phyloP scores from a whole-genome alignment of 768 basidiomycete species.

The Lactarius hengduanensis region DNA sequence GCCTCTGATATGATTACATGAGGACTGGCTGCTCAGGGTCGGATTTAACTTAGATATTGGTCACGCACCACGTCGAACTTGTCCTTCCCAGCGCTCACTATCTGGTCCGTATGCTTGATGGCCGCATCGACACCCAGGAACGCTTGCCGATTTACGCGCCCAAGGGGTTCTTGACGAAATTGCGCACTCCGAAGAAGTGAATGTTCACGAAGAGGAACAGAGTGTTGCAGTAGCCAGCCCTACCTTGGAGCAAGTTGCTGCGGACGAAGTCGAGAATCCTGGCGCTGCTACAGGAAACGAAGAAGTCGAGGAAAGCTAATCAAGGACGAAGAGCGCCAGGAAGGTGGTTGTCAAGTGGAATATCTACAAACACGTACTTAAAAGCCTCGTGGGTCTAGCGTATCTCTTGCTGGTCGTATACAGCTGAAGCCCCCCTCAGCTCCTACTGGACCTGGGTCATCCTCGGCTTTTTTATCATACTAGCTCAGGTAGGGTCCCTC shows the following conservation, averaged over 20 bases:
- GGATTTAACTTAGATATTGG: slow-evolving; percentile 49
- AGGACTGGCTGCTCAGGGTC: background rate
- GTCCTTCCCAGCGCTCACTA: slow-evolving; percentile 73
- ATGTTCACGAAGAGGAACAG: slow-evolving; percentile 46
- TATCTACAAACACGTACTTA: slow-evolving; percentile 60
- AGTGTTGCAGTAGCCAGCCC: slow-evolving; percentile 27
- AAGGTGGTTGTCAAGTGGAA: slow-evolving; percentile 81
- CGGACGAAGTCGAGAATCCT: slow-evolving; percentile 30
- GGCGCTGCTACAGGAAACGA: slow-evolving; percentile 40
- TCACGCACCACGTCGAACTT: slow-evolving; percentile 84
- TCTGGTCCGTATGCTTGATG: slow-evolving; percentile 76
- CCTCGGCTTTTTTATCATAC: slow-evolving; percentile 47
- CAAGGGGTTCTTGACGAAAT: slow-evolving; percentile 64
- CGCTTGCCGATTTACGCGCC: slow-evolving; percentile 58
- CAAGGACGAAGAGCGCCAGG: slow-evolving; percentile 79
- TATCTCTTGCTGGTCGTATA: slow-evolving; percentile 1
- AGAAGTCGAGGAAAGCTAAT: slow-evolving; percentile 72
- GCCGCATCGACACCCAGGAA: slow-evolving; percentile 77
- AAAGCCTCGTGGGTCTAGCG: slow-evolving; percentile 58
- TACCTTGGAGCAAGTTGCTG: slow-evolving; percentile 34
- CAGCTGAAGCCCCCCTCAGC: slow-evolving; percentile 34
- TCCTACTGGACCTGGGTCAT: slow-evolving; percentile 69
- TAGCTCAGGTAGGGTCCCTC: slow-evolving; percentile 35
- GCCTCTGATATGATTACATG: background rate
- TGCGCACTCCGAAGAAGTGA: slow-evolving; percentile 50